Conservation (phyloP, 495 filamentous ascomycete species). For the Neurospora sp. region DNA sequence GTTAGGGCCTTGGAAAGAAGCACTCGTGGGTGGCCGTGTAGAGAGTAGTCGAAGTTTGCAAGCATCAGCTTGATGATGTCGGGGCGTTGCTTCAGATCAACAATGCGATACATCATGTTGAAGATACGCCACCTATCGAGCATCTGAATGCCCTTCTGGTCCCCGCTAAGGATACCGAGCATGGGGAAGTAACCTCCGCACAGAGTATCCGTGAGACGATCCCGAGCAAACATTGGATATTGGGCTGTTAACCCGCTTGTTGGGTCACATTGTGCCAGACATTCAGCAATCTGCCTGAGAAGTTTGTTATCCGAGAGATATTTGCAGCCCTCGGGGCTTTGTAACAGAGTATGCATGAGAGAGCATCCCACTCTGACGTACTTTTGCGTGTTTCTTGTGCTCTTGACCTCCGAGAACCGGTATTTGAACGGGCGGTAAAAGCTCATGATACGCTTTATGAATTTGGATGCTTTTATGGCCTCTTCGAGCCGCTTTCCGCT, state of each 20-base stretch:
- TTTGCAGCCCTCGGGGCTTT: conserved; percentile 69
- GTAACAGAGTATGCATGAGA: conserved; percentile 73
- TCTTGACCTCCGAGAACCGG: conserved; percentile 76
- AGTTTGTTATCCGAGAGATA: conserved; percentile 90
- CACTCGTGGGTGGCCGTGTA: conserved; percentile 78
- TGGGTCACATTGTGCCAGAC: conserved; percentile 84
- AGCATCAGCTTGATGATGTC: conserved; percentile 83
- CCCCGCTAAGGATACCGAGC: conserved; percentile 73
- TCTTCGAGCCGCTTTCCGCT: conserved; percentile 89
- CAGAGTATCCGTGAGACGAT: conserved; percentile 72
- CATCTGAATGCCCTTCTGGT: conserved; percentile 73
- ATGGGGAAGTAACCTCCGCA: conserved; percentile 91
- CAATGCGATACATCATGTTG: conserved; percentile 98
- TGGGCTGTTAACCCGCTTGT: conserved; percentile 82
- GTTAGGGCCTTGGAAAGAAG: conserved; percentile 89
- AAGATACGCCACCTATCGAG: conserved; percentile 94
- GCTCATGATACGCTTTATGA: conserved; percentile 84
- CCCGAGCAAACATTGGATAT: conserved; percentile 76
- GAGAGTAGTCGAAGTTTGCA: conserved; percentile 80
- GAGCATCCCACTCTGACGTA: conserved; percentile 87
- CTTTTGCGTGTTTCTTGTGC: conserved; percentile 84
- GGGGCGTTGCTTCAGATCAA: conserved; percentile 79
- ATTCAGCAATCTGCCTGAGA: conserved; percentile 86
- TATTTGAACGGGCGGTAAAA: conserved; percentile 97
- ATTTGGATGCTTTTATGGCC: conserved; percentile 88